A percentile compares a stretch with the other conserved stretches of the same genome.
Conservation (phyloP, 306 rosid genomes). For the Cajanus cajan region DNA sequence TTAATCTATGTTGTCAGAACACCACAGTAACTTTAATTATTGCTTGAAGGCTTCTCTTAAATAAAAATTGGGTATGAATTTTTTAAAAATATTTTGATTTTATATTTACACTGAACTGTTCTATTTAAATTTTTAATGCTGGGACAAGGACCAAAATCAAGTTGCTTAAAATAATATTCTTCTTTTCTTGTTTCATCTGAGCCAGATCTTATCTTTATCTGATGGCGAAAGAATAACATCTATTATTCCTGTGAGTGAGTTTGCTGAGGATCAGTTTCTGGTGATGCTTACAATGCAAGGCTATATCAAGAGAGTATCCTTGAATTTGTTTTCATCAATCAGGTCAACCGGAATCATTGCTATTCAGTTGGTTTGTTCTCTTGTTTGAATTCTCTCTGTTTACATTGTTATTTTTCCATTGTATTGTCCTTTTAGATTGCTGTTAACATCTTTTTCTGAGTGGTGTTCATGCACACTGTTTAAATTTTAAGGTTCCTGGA, state of each 20-base stretch:
- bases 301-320: constrained; percentile 87
- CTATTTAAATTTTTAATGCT: background rate
- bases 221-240: constrained; percentile 97
- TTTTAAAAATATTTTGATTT: background rate
- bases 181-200: constrained; percentile 26
- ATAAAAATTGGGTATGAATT: background rate
- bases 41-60: background rate
- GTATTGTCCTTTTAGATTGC: constrained; percentile 17
- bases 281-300: constrained; percentile 95
- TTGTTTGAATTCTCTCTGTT: constrained; percentile 17
- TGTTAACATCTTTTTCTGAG: constrained; percentile 1
- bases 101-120: background rate
- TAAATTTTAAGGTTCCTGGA: constrained; percentile 70
- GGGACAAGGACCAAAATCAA: background rate
- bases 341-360: constrained; percentile 95
- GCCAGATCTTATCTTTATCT: constrained; percentile 84
- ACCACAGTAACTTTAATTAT: background rate
- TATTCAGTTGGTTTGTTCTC: constrained; percentile 88
- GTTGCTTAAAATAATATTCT: background rate
- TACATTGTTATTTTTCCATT: background rate
- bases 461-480: constrained; percentile 35
- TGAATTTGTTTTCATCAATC: constrained; percentile 88
- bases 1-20: background rate
- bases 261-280: constrained; percentile 76
- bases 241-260: constrained; percentile 88